Evolutionary conservation across 805 yeast species (phyloP).

Genomic region (Candida palmyrensis): DNA sequence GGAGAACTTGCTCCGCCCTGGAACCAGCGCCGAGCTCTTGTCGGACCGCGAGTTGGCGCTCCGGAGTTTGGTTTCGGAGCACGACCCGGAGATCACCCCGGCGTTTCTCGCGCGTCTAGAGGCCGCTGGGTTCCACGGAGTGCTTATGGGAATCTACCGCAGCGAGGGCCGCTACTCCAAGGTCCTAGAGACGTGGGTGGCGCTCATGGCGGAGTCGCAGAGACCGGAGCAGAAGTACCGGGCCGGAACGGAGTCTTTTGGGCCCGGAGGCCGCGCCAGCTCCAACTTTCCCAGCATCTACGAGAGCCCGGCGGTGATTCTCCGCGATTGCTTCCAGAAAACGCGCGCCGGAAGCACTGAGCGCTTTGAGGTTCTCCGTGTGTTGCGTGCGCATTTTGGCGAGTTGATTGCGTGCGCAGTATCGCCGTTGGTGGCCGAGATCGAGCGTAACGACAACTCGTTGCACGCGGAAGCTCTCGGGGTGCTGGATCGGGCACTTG

Average conservation of each 20-base stretch:
- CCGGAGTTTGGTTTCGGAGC: constrained; percentile 62
- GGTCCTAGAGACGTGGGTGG: constrained; percentile 51
- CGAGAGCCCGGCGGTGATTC: too few species aligned
- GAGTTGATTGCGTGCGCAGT: too few species aligned
- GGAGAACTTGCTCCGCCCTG: constrained; percentile 44
- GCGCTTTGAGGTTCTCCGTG: too few species aligned
- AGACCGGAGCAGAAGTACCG: constrained; percentile 5
- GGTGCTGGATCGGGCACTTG: too few species aligned
- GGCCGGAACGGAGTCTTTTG: background rate
- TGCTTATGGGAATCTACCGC: constrained; percentile 52
- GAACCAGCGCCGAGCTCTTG: constrained; percentile 24
- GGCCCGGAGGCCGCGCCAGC: too few species aligned
- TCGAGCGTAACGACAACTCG: too few species aligned
- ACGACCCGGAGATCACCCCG: constrained; percentile 53
- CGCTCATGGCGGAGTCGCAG: constrained; percentile 9
- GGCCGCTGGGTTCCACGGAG: constrained; percentile 52
- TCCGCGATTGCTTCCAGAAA: too few species aligned
- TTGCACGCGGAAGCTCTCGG: too few species aligned
- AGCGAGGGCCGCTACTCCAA: constrained; percentile 48
- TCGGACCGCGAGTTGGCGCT: constrained; percentile 73
- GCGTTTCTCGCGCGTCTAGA: constrained; percentile 46
- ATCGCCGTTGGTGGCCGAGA: too few species aligned
- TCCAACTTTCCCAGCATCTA: too few species aligned
- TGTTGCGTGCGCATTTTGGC: too few species aligned
- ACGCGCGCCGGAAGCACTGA: too few species aligned